Evolutionary conservation across 495 filamentous ascomycete species (phyloP).

Genomic region (Pseudevernia furfuracea): DNA sequence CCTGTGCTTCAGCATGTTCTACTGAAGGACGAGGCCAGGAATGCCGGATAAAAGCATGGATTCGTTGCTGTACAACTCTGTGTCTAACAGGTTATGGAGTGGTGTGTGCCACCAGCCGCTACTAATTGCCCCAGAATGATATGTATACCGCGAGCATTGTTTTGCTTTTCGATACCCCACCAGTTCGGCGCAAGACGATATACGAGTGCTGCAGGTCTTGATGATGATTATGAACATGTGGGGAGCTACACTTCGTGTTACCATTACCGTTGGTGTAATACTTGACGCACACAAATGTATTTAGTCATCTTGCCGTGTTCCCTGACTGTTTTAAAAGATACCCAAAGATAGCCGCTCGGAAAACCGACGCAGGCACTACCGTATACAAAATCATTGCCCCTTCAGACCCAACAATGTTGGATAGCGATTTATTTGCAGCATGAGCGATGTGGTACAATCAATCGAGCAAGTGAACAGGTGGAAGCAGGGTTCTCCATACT

Average conservation of each 20-base stretch:
- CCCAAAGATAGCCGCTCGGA: slow-evolving; percentile 1
- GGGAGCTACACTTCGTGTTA: neutral
- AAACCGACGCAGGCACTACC: neutral
- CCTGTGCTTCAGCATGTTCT: neutral
- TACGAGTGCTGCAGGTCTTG: slow-evolving; percentile 19
- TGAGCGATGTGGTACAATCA: neutral
- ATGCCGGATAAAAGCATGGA: neutral
- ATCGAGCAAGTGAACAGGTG: neutral
- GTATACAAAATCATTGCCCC: neutral
- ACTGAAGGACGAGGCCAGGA: neutral
- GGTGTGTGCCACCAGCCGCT: neutral
- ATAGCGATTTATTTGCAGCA: neutral
- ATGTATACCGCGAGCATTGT: neutral
- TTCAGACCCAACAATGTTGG: neutral
- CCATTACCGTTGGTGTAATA: neutral
- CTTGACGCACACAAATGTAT: slow-evolving; percentile 5
- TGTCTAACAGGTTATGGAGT: neutral
- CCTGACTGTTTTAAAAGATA: neutral
- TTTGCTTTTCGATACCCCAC: slow-evolving; percentile 12
- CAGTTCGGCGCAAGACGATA: slow-evolving; percentile 16
- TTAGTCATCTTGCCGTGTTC: neutral
- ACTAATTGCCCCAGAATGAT: slow-evolving; percentile 11
- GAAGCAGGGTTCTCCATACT: neutral
- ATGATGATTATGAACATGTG: slow-evolving; percentile 10
- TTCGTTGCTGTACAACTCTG: neutral